Evolutionary conservation across 2,329 filamentous ascomycete species (phyloP).

Genomic region (Chrysoporthe cubensis): DNA sequence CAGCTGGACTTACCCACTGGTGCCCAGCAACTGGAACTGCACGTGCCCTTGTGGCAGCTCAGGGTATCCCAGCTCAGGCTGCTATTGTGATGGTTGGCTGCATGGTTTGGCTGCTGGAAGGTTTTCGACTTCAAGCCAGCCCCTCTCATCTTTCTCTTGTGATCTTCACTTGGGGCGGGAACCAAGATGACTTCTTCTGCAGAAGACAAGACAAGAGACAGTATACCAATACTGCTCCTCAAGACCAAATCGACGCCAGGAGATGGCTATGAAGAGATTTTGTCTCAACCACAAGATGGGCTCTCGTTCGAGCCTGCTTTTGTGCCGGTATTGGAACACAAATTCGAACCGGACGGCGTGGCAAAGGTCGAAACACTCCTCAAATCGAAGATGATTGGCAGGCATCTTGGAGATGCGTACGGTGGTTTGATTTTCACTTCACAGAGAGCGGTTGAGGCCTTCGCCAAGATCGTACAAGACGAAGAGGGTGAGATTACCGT

Average conservation of each 20-base stretch:
- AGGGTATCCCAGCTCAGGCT: neutral
- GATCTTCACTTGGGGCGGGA: neutral
- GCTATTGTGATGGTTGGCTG: neutral
- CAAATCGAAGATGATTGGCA: slow-evolving; percentile 45
- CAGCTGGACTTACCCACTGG: neutral
- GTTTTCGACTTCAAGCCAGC: neutral
- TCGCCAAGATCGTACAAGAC: slow-evolving; percentile 64
- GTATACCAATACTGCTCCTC: slow-evolving; percentile 69
- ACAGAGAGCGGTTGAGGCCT: slow-evolving; percentile 81
- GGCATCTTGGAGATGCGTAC: slow-evolving; percentile 50
- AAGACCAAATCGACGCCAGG: slow-evolving; percentile 76
- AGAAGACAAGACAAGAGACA: neutral
- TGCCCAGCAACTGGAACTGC: neutral
- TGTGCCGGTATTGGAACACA: slow-evolving; percentile 77
- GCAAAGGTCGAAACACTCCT: slow-evolving; percentile 57
- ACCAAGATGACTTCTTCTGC: slow-evolving; percentile 23
- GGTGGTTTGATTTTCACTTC: slow-evolving; percentile 85
- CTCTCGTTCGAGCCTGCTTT: slow-evolving; percentile 66
- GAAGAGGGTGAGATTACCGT: slow-evolving; percentile 44
- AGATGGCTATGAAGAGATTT: slow-evolving; percentile 74
- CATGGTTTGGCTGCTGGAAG: neutral
- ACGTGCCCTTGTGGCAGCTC: neutral
- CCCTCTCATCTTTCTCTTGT: neutral
- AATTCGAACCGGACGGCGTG: slow-evolving; percentile 64
- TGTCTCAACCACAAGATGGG: slow-evolving; percentile 50